Percentiles rank a stretch among this genome's conserved stretches.
Evolutionary conservation across 164 flowering plant genomes (phyloP).

Genomic region (Dillenia suffruticosa): DNA sequence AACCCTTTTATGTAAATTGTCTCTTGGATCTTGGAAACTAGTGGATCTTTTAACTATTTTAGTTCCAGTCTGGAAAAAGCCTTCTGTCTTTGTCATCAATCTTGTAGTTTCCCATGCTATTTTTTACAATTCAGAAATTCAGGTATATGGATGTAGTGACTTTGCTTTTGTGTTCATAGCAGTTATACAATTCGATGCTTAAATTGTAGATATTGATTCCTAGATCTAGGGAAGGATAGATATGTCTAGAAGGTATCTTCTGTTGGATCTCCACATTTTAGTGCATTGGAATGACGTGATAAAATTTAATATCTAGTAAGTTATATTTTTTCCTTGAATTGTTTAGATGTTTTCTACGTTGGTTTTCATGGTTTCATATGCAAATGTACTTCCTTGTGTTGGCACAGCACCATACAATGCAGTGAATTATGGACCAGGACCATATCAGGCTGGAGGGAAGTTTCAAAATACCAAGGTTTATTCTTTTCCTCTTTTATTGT

Average conservation of each 20-base stretch:
- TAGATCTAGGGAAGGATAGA: background rate
- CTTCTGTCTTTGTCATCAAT: too few species aligned
- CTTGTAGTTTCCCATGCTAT: too few species aligned
- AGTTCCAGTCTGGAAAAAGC: too few species aligned
- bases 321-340: slow-evolving; percentile 21
- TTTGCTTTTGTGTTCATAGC: too few species aligned
- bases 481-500: slow-evolving; percentile 6
- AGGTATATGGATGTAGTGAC: too few species aligned
- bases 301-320: slow-evolving; percentile 18
- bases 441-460: slow-evolving; percentile 55
- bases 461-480: slow-evolving; percentile 70
- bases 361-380: slow-evolving; percentile 55
- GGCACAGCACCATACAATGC: slow-evolving; percentile 52
- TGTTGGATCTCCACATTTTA: slow-evolving; percentile 5
- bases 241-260: background rate
- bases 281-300: slow-evolving; percentile 1
- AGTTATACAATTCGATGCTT: too few species aligned
- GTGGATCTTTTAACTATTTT: too few species aligned
- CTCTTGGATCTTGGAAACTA: too few species aligned
- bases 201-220: too few species aligned
- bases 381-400: slow-evolving; percentile 46
- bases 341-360: slow-evolving; percentile 45
- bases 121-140: too few species aligned
- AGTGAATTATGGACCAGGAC: slow-evolving; percentile 59
- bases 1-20: too few species aligned